phyloP scores from a whole-genome alignment of 2,329 filamentous ascomycete genomes.

The Fusarium napiforme region DNA sequence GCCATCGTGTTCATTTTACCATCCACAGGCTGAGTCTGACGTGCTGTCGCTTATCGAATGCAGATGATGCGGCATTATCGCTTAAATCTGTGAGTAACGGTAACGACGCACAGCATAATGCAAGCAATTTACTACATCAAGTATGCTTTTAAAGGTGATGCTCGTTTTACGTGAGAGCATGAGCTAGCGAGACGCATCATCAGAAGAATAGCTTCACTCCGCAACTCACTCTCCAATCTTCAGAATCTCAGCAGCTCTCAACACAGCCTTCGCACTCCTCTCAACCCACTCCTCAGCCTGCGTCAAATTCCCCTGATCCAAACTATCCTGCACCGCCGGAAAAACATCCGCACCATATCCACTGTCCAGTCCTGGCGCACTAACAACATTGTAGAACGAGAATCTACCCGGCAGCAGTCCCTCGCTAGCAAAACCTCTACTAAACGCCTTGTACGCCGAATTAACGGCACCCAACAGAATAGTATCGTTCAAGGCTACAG shows the following conservation, averaged over 20 bases:
- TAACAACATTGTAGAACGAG: conserved; percentile 33
- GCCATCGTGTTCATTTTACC: neutral
- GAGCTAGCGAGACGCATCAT: no score
- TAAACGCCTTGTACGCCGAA: conserved; percentile 16
- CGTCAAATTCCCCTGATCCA: conserved; percentile 25
- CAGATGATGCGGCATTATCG: neutral
- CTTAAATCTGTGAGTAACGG: neutral
- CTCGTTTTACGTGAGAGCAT: no score
- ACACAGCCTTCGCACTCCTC: conserved; percentile 29
- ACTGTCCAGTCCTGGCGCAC: conserved; percentile 24
- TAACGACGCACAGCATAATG: neutral
- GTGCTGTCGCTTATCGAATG: conserved; percentile 1
- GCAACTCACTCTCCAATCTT: neutral
- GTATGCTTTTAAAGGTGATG: no score
- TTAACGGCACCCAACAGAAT: conserved; percentile 4
- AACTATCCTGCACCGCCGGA: conserved; percentile 34
- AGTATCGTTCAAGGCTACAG: conserved; percentile 3
- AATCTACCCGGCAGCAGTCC: conserved; percentile 22
- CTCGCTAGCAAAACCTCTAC: conserved; percentile 23
- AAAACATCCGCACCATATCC: conserved; percentile 37
- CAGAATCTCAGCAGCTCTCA: conserved; percentile 30
- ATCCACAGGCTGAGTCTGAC: neutral
- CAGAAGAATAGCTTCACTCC: no score
- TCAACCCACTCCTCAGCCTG: conserved; percentile 38
- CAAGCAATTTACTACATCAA: neutral